phyloP scores from a whole-genome alignment of 371 early-diverging fungal species.

The Mucor circinelloides region DNA sequence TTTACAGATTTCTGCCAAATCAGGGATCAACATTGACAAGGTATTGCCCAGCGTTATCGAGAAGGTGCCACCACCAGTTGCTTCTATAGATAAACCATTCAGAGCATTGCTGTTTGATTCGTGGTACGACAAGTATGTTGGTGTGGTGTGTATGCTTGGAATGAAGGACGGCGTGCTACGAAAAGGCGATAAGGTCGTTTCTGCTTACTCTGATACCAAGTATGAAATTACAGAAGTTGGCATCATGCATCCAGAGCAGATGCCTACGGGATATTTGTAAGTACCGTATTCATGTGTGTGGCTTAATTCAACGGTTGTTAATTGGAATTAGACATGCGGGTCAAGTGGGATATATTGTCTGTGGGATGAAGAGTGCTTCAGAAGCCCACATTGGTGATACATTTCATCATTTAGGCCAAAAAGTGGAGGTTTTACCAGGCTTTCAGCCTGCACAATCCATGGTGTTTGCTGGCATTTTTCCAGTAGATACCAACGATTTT shows the following conservation, averaged over 20 bases:
- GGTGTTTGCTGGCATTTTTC: slow-evolving; percentile 95
- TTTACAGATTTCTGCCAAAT: slow-evolving; percentile 85
- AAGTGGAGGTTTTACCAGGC: slow-evolving; percentile 82
- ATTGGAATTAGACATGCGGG: slow-evolving; percentile 71
- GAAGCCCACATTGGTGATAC: slow-evolving; percentile 98
- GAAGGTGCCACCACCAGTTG: slow-evolving; percentile 73
- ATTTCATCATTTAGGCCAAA: slow-evolving; percentile 67
- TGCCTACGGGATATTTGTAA: slow-evolving; percentile 75
- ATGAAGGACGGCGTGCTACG: slow-evolving; percentile 83
- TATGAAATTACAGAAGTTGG: slow-evolving; percentile 95
- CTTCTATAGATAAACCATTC: slow-evolving; percentile 67
- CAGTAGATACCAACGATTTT: slow-evolving; percentile 89
- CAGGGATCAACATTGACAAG: slow-evolving; percentile 77
- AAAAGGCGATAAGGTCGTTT: slow-evolving; percentile 86
- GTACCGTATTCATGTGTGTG: slow-evolving; percentile 13
- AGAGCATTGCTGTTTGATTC: slow-evolving; percentile 91
- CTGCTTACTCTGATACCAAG: slow-evolving; percentile 70
- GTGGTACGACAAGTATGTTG: slow-evolving; percentile 96
- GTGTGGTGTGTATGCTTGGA: slow-evolving; percentile 92
- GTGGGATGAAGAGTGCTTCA: slow-evolving; percentile 90
- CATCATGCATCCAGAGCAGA: slow-evolving; percentile 92
- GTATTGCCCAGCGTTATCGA: slow-evolving; percentile 83
- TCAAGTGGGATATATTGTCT: slow-evolving; percentile 93
- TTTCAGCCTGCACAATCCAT: slow-evolving; percentile 92
- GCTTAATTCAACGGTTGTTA: neutral